phyloP scores from a whole-genome alignment of 495 filamentous ascomycete genomes.

The Sporormia fimetaria region DNA sequence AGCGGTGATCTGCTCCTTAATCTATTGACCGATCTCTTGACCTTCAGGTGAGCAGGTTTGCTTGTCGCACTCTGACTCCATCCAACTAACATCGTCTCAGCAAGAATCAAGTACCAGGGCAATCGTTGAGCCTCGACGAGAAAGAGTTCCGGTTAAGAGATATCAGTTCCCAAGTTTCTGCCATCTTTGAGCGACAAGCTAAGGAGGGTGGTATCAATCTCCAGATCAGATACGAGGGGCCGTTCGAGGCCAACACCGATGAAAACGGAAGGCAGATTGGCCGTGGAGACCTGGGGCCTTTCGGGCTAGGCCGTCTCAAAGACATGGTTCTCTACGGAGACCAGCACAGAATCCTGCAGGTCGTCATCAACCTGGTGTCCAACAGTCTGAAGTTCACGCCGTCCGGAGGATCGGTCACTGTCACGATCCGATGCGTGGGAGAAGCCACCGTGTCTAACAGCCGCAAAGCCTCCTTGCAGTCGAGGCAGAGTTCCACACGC shows the following conservation, averaged over 20 bases:
- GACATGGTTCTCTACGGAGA: slow-evolving; percentile 83
- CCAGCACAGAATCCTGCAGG: slow-evolving; percentile 75
- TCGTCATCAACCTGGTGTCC: slow-evolving; percentile 84
- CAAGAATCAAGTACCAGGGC: slow-evolving; percentile 85
- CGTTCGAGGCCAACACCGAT: slow-evolving; percentile 35
- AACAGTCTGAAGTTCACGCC: slow-evolving; percentile 93
- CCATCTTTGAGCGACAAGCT: slow-evolving; percentile 83
- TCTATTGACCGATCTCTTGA: slow-evolving; percentile 80
- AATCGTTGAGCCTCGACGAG: slow-evolving; percentile 66
- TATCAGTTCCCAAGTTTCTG: slow-evolving; percentile 62
- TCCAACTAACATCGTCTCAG: slow-evolving; percentile 38
- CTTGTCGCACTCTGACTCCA: neutral
- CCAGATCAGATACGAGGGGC: slow-evolving; percentile 52
- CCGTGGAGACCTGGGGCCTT: slow-evolving; percentile 41
- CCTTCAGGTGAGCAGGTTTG: slow-evolving; percentile 41
- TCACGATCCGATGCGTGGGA: slow-evolving; percentile 61
- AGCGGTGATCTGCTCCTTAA: slow-evolving; percentile 80
- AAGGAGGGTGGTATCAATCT: slow-evolving; percentile 65
- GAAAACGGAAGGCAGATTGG: slow-evolving; percentile 21
- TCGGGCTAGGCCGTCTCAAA: slow-evolving; percentile 51
- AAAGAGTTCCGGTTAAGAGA: slow-evolving; percentile 74
- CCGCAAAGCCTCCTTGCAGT: slow-evolving; percentile 26
- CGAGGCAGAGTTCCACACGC: slow-evolving; percentile 24
- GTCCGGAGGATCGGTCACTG: slow-evolving; percentile 55
- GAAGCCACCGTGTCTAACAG: slow-evolving; percentile 35